Evolutionary conservation across 2,329 filamentous ascomycete genomes (phyloP), one percentile per base, ranked within the genome.

Genomic region (Fusarium succisae): DNA sequence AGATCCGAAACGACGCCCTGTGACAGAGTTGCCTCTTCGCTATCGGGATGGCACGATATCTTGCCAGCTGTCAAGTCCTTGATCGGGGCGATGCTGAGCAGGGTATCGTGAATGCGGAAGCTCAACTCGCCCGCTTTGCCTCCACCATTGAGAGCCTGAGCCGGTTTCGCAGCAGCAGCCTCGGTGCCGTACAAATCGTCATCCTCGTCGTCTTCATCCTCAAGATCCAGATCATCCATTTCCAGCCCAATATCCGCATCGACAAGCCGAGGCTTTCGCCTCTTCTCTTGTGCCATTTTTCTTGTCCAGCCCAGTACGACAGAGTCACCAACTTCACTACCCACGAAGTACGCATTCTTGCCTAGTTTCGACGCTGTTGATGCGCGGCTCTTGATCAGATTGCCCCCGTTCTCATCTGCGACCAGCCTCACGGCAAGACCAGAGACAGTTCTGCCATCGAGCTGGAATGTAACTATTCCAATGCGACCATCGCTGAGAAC

Each of bases 391-490:
- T 88, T 87, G 66, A 97, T 80, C 15, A 93, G 70, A 37, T 83
- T 80, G 13, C 92, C 92, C 15, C 93, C 92, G 30, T 88, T 86
- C 61, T 93, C 90, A 44, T 84, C 78, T 9, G 89, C 80, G 10
- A 98, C 86, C 44, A 89, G 83, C 72, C 90, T 91, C 60, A 99
- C 84, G n/a, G 88, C 90, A 69, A 99, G 87, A 4, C 94, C 95
- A 32, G 95, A 97, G 5, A 99, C 94, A 6, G 94, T 97, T 62
- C 96, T 90, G 22, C 97, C 96, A 80, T 98, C 95, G 69, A 98
- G 90, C 62, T 91, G 91, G 84, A 99, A 98, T 22, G 89, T 92
- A 18, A 98, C 83, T 28, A 96, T 88, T 15, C 91, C 91, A 54
- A 98, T 86, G 26, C 89, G 88, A 1, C 96, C 96, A 76, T 92